Percentiles rank a stretch among this genome's conserved stretches.
Conservation (phyloP, 148 eudicot genomes). For the Arctostaphylos glauca region DNA sequence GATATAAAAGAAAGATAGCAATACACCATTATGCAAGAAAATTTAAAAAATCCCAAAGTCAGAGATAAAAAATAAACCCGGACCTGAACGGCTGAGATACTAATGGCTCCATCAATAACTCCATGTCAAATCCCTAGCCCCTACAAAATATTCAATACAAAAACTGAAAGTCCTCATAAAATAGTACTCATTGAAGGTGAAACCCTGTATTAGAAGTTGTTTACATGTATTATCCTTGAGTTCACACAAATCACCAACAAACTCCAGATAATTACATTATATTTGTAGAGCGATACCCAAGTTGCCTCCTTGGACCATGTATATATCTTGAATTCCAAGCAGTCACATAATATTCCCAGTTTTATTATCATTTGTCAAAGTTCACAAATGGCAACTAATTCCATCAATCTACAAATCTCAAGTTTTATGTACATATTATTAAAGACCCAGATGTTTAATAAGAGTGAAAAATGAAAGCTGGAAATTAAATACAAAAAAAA, state of each 20-base stretch:
- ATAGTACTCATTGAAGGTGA: neutral
- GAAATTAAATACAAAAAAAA: neutral
- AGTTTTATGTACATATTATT: neutral
- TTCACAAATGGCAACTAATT: neutral
- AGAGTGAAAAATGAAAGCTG: too few species aligned
- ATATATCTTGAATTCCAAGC: neutral
- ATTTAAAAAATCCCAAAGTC: constrained; percentile 3
- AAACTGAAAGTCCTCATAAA: neutral
- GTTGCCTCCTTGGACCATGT: neutral
- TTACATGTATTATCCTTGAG: neutral
- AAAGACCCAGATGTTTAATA: too few species aligned
- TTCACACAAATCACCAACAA: neutral
- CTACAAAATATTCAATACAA: constrained; percentile 34
- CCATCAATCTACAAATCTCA: too few species aligned
- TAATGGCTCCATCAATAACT: constrained; percentile 88
- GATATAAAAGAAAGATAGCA: neutral
- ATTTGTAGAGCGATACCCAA: neutral
- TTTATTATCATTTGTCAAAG: neutral
- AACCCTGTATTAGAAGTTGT: neutral
- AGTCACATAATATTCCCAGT: neutral
- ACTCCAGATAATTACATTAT: neutral
- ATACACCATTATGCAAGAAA: neutral
- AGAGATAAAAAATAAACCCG: constrained; percentile 2
- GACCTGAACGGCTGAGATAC: constrained; percentile 98
- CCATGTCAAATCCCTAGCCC: constrained; percentile 89